Base-by-base conservation (phyloP, 108 stramenopile genomes). In the Cyclotella sp. region DNA sequence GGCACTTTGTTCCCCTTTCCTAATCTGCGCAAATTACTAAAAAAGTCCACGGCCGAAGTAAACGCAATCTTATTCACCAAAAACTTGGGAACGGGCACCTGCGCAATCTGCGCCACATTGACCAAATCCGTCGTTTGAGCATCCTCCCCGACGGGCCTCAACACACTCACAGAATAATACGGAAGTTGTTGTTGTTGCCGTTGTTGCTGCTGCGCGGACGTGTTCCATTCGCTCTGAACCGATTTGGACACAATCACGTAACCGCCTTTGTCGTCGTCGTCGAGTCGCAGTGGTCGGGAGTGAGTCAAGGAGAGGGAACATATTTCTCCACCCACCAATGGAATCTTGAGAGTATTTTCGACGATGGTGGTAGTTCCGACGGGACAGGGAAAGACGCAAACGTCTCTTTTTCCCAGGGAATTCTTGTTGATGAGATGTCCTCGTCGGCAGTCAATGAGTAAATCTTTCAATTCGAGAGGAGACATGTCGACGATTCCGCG, bases 401-500 rank as follows among this genome's bases (percentile, higher is more conserved):
- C 22, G 42, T 79, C 64, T 47, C 45, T 68, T 63, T 79, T 78
- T 14, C 54, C 64, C 8, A 83, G 55, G 3, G 78, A 78, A 34
- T 70, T 74, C 43, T 74, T 78, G 55, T 83, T 83, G 77, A 70
- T 54, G 27, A 52, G 34, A 47, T 75, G 65, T 10, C 73, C 72
- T 54, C 77, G 52, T 22, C 40, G 22, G 42, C 72, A 79, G 39
- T 83, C 82, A 16, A 79, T 54, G 41, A 83, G 68, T 16, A 83
- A 61, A 16, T 69, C 65, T 42, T 62, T 75, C 58, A 83, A 28
- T 13, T 74, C 63, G 3, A 13, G 16, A 4, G 82, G 77, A 39
- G 78, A 47, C 77, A 83, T 83, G 18, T 73, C 60, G 19, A 83
- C 46, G 43, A 78, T 75, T 27, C 82, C 82, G 42, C 30, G 72